Evolutionary conservation across 345 rosid species (phyloP).

Genomic region (Eucalyptus marginata): DNA sequence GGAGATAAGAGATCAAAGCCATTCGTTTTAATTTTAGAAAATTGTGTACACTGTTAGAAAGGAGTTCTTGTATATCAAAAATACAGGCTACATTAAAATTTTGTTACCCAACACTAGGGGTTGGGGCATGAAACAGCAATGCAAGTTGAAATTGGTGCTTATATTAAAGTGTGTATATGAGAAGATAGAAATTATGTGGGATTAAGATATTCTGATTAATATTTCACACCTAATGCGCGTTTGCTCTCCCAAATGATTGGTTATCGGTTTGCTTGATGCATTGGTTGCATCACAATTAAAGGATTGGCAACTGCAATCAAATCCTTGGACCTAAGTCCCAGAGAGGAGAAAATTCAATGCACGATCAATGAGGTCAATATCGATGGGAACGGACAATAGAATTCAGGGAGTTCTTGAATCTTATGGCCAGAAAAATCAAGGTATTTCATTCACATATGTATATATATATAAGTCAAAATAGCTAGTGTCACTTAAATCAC

Average conservation of each 20-base stretch:
- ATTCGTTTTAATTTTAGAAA: not conserved
- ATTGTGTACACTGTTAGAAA: not conserved
- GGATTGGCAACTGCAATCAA: slow-evolving; percentile 32
- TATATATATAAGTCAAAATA: not conserved
- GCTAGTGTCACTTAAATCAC: not conserved
- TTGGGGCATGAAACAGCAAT: not conserved
- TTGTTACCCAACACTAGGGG: not conserved
- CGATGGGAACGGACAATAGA: slow-evolving; percentile 44
- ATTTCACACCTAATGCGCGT: not conserved
- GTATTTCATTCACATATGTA: not conserved
- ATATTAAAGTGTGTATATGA: not conserved
- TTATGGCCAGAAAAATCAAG: slow-evolving; percentile 63
- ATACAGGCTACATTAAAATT: not conserved
- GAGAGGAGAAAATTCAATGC: slow-evolving; percentile 42
- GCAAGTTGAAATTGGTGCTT: not conserved
- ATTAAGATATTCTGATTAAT: not conserved
- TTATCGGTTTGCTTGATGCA: not conserved
- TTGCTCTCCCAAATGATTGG: not conserved
- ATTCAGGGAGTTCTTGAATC: slow-evolving; percentile 52
- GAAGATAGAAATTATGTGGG: not conserved
- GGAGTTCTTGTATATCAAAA: not conserved
- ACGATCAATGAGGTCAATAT: slow-evolving; percentile 50
- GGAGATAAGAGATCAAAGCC: not conserved
- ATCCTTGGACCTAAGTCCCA: slow-evolving; percentile 37
- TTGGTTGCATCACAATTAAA: slow-evolving; percentile 50